Conservation (phyloP, 2,329 filamentous ascomycete genomes). For the Phaeosphaeria sp. region DNA sequence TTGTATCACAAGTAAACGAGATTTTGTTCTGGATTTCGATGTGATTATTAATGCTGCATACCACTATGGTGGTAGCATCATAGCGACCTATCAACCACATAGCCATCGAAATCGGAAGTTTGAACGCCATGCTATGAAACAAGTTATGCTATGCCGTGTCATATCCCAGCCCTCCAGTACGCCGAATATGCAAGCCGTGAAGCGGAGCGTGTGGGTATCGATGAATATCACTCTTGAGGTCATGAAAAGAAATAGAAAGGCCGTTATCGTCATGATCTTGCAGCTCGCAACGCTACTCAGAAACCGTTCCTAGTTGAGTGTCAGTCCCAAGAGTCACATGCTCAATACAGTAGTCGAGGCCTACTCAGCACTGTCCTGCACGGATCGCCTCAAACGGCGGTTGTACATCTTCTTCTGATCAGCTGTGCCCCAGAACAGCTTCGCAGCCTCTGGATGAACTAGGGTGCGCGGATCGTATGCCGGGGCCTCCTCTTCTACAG, state of each 20-base stretch:
- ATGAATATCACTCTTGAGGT: conserved; percentile 30
- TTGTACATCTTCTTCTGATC: conserved; percentile 87
- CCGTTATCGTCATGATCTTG: conserved; percentile 23
- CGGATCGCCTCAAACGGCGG: conserved; percentile 77
- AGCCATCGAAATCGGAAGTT: not conserved
- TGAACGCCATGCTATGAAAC: conserved; percentile 22
- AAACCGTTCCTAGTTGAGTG: conserved; percentile 28
- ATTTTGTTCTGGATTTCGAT: too few species aligned
- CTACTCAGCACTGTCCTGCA: conserved; percentile 63
- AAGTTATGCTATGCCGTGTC: conserved; percentile 15
- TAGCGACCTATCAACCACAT: not conserved
- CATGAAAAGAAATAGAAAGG: conserved; percentile 10
- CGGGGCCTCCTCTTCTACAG: conserved; percentile 86
- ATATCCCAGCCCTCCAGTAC: conserved; percentile 9
- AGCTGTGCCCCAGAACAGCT: conserved; percentile 81
- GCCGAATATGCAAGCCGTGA: conserved; percentile 34
- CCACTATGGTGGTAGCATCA: not conserved
- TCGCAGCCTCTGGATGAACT: conserved; percentile 84
- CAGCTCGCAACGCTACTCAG: conserved; percentile 8
- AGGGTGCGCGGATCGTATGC: conserved; percentile 89
- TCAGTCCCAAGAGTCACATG: not conserved
- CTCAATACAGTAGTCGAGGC: conserved; percentile 10
- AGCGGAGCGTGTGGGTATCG: conserved; percentile 36
- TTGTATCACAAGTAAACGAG: too few species aligned
- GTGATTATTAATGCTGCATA: not conserved